Evolutionary conservation across 192 early-diverging fungal genomes (phyloP), one percentile per base, ranked within the genome.

Genomic region (Entophlyctis luteolus): DNA sequence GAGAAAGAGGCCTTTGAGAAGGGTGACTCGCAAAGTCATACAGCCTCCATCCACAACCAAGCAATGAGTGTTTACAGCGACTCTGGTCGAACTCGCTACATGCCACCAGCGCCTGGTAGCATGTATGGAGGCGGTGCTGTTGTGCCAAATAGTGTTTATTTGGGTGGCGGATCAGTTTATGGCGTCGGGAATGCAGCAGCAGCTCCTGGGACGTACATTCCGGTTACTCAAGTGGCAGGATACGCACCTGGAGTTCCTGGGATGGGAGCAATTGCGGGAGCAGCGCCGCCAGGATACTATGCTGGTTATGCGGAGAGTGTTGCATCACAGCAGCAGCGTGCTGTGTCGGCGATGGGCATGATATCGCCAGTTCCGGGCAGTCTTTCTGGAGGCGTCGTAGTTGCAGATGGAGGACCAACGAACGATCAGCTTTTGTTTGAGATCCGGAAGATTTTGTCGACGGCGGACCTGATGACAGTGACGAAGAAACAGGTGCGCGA

Each of bases 401-500:
- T 22, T 16, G 20, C 49, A 4, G 71, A 45, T 8, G 34, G 27
- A 8, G 54, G 45, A 14, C 70, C 70, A 42, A 65, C 59, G 25
- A 76, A 81, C 57, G 79, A 81, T 22, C 77, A 75, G 52, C 37
- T 79, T 18, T 60, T 80, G 65, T 50, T 71, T 38, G 78, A 79
- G 72, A 66, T 91, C 55, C 49, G 77, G 23, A 52, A 71, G 20
- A 72, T 96, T 32, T 83, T 99, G 23, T 74, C 86, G 14, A 90
- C 89, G 0, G 92, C 92, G 6, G 90, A 99, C 67, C 74, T 99
- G 57, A 97, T 96, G 95, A 91, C 89, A n/a, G 89, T 99, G 50
- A 99, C 97, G 45, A 98, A 99, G 84, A 98, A 98, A 77, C 79
- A 84, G 59, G 93, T 97, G n/a, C 91, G 96, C 48, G 90, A 95